phyloP scores from a whole-genome alignment of 164 flowering plant genomes.

The Kingdonia uniflora region DNA sequence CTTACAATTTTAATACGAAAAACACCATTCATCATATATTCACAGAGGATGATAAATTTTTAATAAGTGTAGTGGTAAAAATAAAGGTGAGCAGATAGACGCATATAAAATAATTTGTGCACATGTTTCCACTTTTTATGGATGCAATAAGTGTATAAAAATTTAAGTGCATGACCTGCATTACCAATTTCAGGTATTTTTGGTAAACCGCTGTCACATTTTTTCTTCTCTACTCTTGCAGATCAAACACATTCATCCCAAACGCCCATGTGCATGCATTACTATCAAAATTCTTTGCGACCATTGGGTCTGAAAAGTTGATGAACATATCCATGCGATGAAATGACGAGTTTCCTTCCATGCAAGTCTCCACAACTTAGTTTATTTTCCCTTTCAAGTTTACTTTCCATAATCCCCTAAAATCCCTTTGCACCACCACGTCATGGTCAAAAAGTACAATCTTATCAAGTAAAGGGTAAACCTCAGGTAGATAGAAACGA shows the following conservation, averaged over 20 bases:
- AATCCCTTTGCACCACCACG: constrained; percentile 86
- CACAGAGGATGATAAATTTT: too few species aligned
- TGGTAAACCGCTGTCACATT: constrained; percentile 51
- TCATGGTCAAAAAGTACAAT: constrained; percentile 89
- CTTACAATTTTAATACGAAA: too few species aligned
- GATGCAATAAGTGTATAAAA: not conserved
- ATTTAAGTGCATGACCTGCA: not conserved
- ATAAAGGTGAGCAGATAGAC: too few species aligned
- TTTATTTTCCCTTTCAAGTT: constrained; percentile 76
- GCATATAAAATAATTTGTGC: too few species aligned
- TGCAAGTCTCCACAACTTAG: constrained; percentile 81
- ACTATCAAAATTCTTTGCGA: constrained; percentile 42
- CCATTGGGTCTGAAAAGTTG: constrained; percentile 62
- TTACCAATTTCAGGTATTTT: constrained; percentile 66
- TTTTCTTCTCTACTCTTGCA: constrained; percentile 58
- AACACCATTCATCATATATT: too few species aligned
- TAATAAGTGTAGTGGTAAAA: too few species aligned
- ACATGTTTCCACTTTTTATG: not conserved
- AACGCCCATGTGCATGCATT: constrained; percentile 91
- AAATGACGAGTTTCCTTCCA: constrained; percentile 35
- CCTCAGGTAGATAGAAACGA: constrained; percentile 74
- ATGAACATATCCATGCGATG: constrained; percentile 51
- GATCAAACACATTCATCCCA: constrained; percentile 89
- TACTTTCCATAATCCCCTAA: constrained; percentile 51
- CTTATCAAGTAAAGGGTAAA: constrained; percentile 65